Percentiles rank a stretch among this genome's conserved stretches.
These are phyloP conservation scores for Fusarium sp. DNA, from an alignment of 2,329 filamentous ascomycete genomes.

Conservation along the genomic window DNA sequence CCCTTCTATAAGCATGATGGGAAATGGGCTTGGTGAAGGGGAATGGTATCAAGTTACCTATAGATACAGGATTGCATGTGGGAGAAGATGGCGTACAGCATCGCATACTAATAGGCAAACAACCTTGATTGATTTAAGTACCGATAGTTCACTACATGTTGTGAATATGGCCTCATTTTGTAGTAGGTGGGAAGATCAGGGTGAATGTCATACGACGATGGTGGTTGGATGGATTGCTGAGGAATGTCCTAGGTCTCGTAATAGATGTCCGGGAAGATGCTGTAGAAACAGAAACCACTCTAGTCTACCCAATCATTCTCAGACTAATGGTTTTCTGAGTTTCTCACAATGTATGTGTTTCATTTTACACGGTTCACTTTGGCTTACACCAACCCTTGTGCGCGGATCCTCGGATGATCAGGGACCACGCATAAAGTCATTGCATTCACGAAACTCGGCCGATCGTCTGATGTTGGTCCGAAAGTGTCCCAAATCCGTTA, in stretches of 20 bases:
- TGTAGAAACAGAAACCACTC: background rate
- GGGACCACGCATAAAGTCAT: conserved; percentile 4
- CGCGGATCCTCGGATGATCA: conserved; percentile 8
- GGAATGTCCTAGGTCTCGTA: conserved; percentile 1
- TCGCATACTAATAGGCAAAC: conserved; percentile 27
- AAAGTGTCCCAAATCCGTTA: conserved; percentile 16
- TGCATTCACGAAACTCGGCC: conserved; percentile 6
- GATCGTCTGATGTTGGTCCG: conserved; percentile 35
- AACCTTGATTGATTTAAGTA: conserved; percentile 15
- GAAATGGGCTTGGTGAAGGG: conserved; percentile 20
- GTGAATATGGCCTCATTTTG: conserved; percentile 1
- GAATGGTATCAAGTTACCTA: conserved; percentile 4
- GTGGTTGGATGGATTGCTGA: conserved; percentile 21
- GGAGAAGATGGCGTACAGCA: conserved; percentile 20
- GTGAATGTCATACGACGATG: conserved; percentile 22
- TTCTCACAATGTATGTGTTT: background rate
- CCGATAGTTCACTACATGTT: background rate
- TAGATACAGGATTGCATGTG: conserved; percentile 13
- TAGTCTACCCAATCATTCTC: background rate
- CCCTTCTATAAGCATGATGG: conserved; percentile 22
- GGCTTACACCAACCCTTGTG: background rate
- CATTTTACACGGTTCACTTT: background rate
- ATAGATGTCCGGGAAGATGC: background rate
- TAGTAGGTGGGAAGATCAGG: conserved; percentile 1
- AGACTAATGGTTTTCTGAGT: too few species aligned